Base-by-base conservation (phyloP, 768 basidiomycete species). In the Podaxis rugospora region DNA sequence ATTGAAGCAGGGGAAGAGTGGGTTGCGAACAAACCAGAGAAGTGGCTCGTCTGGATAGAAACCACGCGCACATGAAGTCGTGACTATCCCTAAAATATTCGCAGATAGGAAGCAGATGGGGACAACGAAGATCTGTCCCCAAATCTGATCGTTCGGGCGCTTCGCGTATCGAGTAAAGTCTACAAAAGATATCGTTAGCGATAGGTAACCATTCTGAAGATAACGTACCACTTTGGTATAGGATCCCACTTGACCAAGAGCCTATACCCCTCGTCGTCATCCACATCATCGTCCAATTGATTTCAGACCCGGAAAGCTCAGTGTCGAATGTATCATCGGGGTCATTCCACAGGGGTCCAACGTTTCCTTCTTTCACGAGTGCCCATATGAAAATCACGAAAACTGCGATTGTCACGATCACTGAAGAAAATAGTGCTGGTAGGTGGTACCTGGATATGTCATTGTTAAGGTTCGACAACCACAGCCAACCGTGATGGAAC, bases 111-210 rank as follows among this genome's bases (percentile, higher is more conserved):
- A 63, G 50, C 71, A 71, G 21, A 72, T 6, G 5, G 73, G 71
- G 32, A 72, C 71, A 35, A 71, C 65, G 37, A 72, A 70, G 32
- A 72, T 62, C 53, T 74, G 71, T 3, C 71, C 71, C 62, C 64
- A 71, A 9, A 74, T 61, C 56, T 72, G 73, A 44, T 72, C 70
- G 23, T 70, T 70, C 3, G 70, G 67, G 13, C 69, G 64, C 18
- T 66, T 66, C 3, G 71, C 71, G 55, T 74, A 72, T 51, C 73
- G 66, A 11, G 71, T 71, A 57, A 74, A 74, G 55, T 72, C 73
- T 72, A 23, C 11, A 16, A 59, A 32, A 6, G 16, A 51, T 49
- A 16, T 5, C 1, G 14, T 5, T 23, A 36, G 18, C 37, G 3
- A 25, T 4, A 21, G 10, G 40, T 32, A 32, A 9, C 7, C 32